Conservation (phyloP, 257 asterid genomes). For the Anisodus tanguticus region DNA sequence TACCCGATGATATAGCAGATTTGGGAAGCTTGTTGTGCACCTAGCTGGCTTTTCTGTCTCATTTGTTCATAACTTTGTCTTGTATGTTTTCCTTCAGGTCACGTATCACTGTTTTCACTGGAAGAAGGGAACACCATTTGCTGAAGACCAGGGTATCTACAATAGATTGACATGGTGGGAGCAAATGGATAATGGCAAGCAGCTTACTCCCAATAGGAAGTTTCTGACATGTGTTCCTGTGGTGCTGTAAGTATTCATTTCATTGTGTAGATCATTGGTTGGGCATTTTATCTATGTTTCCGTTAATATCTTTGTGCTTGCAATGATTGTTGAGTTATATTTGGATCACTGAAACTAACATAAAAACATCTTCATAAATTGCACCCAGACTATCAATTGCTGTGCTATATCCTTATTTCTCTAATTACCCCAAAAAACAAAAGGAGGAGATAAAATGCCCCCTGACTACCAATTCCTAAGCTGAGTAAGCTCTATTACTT, state of each 20-base stretch:
- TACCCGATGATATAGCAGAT: neutral
- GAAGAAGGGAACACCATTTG: slow-evolving; percentile 96
- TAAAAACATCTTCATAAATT: neutral
- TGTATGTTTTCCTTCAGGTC: slow-evolving; percentile 49
- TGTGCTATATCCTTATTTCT: neutral
- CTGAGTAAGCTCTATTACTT: neutral
- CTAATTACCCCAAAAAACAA: neutral
- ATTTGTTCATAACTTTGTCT: neutral
- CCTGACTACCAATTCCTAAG: neutral
- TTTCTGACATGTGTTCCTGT: slow-evolving; percentile 89
- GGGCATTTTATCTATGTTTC: neutral
- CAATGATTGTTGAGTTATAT: neutral
- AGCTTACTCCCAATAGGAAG: slow-evolving; percentile 91
- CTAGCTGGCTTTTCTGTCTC: slow-evolving; percentile 12
- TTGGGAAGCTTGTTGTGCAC: slow-evolving; percentile 15
- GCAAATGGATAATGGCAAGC: slow-evolving; percentile 86
- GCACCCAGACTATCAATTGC: neutral
- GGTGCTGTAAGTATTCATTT: slow-evolving; percentile 67
- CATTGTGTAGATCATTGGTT: neutral
- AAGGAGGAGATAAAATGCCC: neutral
- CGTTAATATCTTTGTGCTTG: neutral
- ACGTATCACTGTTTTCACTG: slow-evolving; percentile 91
- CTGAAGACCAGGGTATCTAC: slow-evolving; percentile 93
- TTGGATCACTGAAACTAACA: neutral
- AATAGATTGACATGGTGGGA: slow-evolving; percentile 95